Conservation (phyloP, 164 flowering plant genomes). For the Piper longum region DNA sequence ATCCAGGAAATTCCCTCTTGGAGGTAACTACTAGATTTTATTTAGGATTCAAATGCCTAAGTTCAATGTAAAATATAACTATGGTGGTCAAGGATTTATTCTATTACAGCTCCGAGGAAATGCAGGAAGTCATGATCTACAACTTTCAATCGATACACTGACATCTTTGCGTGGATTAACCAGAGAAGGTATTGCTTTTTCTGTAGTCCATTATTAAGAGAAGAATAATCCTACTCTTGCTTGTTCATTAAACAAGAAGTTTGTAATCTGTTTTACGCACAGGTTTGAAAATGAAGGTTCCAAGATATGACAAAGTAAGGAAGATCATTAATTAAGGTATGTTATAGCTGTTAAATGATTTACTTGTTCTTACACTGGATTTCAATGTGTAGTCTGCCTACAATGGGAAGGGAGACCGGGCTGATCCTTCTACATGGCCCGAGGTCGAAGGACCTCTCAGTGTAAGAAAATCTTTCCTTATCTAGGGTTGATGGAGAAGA, state of each 20-base stretch:
- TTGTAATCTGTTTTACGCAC: conserved; percentile 4
- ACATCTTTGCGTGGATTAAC: conserved; percentile 46
- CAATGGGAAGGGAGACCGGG: conserved; percentile 83
- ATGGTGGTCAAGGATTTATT: neutral
- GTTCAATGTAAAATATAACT: neutral
- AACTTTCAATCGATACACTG: conserved; percentile 60
- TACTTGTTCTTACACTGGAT: neutral
- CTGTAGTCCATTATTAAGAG: neutral
- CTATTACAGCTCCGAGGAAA: conserved; percentile 73
- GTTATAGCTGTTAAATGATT: too few relatives aligned
- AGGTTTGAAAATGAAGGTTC: conserved; percentile 90
- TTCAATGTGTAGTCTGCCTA: conserved; percentile 53
- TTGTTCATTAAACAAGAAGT: neutral
- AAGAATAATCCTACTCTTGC: neutral
- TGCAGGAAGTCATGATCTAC: conserved; percentile 95
- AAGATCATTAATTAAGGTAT: neutral
- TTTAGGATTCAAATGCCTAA: neutral
- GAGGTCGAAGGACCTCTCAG: conserved; percentile 85
- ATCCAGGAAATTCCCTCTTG: conserved; percentile 75
- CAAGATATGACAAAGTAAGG: conserved; percentile 87
- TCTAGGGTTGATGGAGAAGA: neutral
- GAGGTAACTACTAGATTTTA: conserved; percentile 40
- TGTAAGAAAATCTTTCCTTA: conserved; percentile 21
- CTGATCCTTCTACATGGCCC: conserved; percentile 86
- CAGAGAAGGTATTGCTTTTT: conserved; percentile 45